Base-by-base conservation (phyloP, 1,284 basidiomycete genomes). In the Puccinia polysora region DNA sequence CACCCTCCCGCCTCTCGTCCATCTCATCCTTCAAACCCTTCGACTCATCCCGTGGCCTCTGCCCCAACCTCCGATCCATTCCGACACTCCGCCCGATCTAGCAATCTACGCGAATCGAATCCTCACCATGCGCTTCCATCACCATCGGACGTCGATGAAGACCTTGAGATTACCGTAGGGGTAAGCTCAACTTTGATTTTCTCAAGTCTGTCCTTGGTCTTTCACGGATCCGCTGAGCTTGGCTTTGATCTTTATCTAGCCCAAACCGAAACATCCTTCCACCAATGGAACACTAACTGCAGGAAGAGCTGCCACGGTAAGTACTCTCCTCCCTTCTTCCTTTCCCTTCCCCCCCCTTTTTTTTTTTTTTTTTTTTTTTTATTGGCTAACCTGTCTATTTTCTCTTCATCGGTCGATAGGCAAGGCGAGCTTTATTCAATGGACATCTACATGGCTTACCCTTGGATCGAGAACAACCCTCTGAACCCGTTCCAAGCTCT, bases 261-360 rank as follows among this genome's bases (percentile, higher is more conserved):
- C n/a, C 40, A 45, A 45, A 45, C n/a, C 40, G n/a, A 45, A 45
- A 45, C 10, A n/a, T 45, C 40, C 10, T 45, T n/a, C n/a, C n/a
- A n/a, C n/a, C n/a, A n/a, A n/a, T n/a, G n/a, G n/a, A n/a, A n/a
- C n/a, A n/a, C n/a, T 10, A 45, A 45, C 40, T n/a, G 40, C n/a
- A 10, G 40, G 40, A 45, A 10, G 59, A 18, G 59, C 59, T 12
- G 59, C 59, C 23, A 63, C 38, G 18, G 59, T 63, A 63, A 49
- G 59, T 63, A n/a, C 32, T 63, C 10, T 45, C n/a, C n/a, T 45
- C n/a, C 40, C n/a, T 45, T 45, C n/a, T 45, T 45, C 10, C 10
- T 45, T 10, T 45, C n/a, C n/a, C n/a, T 10, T 45, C n/a, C n/a
- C n/a, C 20, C 15, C 58, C 14, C 23, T 2, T 38, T 40, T 40